Evolutionary conservation across 306 rosid genomes (phyloP).

Genomic region (Trifolium pratense): DNA sequence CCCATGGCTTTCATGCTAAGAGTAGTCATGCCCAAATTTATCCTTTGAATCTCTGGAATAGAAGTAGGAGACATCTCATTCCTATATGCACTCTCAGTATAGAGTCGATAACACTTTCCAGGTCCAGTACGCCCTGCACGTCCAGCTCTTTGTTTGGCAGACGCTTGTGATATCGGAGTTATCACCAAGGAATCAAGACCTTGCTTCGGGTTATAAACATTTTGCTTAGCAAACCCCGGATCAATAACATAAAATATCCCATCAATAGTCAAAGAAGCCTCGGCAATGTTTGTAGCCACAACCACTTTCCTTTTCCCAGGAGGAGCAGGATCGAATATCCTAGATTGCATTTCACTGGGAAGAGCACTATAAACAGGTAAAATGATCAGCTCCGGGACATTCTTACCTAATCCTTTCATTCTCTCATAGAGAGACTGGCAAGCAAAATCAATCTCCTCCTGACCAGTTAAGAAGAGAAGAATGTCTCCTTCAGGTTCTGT

Average conservation of each 20-base stretch:
- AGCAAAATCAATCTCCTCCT: constrained; percentile 91
- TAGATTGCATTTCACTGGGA: constrained; percentile 85
- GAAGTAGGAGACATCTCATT: constrained; percentile 85
- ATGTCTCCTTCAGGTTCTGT: constrained; percentile 91
- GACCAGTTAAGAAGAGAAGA: constrained; percentile 93
- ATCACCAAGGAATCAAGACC: constrained; percentile 84
- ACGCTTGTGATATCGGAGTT: constrained; percentile 89
- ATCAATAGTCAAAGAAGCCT: constrained; percentile 89
- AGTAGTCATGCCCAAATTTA: constrained; percentile 73
- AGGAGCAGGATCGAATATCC: constrained; percentile 88
- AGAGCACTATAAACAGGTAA: constrained; percentile 86
- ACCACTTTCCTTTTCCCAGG: constrained; percentile 90
- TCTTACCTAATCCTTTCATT: constrained; percentile 79
- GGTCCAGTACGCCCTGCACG: constrained; percentile 94
- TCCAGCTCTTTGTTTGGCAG: constrained; percentile 88
- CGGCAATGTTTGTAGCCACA: constrained; percentile 93
- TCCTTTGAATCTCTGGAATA: constrained; percentile 82
- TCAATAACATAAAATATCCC: constrained; percentile 84
- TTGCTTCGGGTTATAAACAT: constrained; percentile 82
- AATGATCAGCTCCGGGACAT: constrained; percentile 78
- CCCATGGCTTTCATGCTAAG: constrained; percentile 89
- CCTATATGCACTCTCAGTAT: constrained; percentile 80
- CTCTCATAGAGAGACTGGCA: constrained; percentile 87
- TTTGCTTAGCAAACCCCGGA: constrained; percentile 91
- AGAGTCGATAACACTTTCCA: constrained; percentile 85